phyloP scores from a whole-genome alignment of 306 rosid genomes.

The Prinsepia uniflora region DNA sequence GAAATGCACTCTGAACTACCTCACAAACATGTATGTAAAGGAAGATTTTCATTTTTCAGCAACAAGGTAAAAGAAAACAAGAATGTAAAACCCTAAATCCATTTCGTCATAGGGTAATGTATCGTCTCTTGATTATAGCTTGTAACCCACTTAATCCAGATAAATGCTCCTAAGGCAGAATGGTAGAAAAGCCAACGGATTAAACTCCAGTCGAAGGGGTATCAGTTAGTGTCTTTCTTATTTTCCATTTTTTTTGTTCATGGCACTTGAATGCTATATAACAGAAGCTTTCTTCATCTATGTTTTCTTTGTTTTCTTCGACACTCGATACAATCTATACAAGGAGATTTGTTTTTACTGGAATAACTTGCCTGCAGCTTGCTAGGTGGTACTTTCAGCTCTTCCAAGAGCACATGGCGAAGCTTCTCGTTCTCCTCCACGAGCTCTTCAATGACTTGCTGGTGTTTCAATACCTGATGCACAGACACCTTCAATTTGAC shows the following conservation, averaged over 20 bases:
- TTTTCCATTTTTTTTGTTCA: not conserved
- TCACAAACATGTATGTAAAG: not conserved
- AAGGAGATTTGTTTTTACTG: slow-evolving; percentile 42
- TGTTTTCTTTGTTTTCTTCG: slow-evolving; percentile 70
- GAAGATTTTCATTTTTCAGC: not conserved
- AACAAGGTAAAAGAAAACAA: not conserved
- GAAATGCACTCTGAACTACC: not conserved
- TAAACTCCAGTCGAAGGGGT: not conserved
- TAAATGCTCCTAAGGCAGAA: not conserved
- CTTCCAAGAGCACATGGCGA: slow-evolving; percentile 70
- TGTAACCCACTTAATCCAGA: not conserved
- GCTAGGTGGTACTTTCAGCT: slow-evolving; percentile 67
- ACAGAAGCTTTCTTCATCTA: slow-evolving; percentile 26
- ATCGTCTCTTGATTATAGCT: not conserved
- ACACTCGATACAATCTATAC: slow-evolving; percentile 76
- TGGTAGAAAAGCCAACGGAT: slow-evolving; percentile 17
- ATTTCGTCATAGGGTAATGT: not conserved
- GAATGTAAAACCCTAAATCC: not conserved
- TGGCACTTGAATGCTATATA: slow-evolving; percentile 11
- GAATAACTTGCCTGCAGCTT: slow-evolving; percentile 57
- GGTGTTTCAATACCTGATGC: slow-evolving; percentile 80
- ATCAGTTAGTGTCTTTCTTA: slow-evolving; percentile 3
- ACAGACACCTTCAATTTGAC: slow-evolving; percentile 4
- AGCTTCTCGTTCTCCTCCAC: slow-evolving; percentile 83
- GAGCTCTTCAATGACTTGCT: slow-evolving; percentile 78